phyloP scores from a whole-genome alignment of 2,329 filamentous ascomycete genomes.

The Pezicula radicicola region DNA sequence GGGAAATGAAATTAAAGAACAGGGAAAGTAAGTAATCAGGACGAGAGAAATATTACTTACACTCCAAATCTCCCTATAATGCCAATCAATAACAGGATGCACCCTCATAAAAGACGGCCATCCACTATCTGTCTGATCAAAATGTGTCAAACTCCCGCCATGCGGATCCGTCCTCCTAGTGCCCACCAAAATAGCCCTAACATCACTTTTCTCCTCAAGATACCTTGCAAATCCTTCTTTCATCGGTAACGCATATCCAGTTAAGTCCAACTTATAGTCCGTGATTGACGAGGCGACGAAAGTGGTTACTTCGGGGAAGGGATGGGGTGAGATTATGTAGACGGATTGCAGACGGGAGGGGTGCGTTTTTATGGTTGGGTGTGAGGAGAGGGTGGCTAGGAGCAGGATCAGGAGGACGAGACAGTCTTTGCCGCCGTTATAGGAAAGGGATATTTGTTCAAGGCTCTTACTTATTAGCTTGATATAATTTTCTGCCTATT shows the following conservation, averaged over 20 bases:
- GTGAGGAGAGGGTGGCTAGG: slow-evolving; percentile 35
- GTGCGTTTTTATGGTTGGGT: slow-evolving; percentile 20
- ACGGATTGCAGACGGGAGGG: slow-evolving; percentile 65
- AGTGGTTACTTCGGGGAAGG: slow-evolving; percentile 80
- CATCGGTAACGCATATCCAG: slow-evolving; percentile 76
- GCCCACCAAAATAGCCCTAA: slow-evolving; percentile 82
- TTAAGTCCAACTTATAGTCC: slow-evolving; percentile 72
- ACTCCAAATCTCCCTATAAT: slow-evolving; percentile 91
- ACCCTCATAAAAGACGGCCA: slow-evolving; percentile 94
- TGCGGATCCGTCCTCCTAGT: slow-evolving; percentile 92
- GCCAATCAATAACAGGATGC: slow-evolving; percentile 97
- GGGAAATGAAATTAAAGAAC: neutral
- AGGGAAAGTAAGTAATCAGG: neutral
- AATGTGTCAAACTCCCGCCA: slow-evolving; percentile 72
- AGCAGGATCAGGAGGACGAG: slow-evolving; percentile 88
- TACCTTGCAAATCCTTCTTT: slow-evolving; percentile 78
- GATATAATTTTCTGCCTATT: neutral
- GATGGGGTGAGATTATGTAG: slow-evolving; percentile 82
- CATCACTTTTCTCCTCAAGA: slow-evolving; percentile 56
- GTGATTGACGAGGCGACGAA: slow-evolving; percentile 70
- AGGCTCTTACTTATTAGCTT: slow-evolving; percentile 46
- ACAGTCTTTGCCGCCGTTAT: slow-evolving; percentile 98
- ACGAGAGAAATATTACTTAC: slow-evolving; percentile 50
- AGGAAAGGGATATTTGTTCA: slow-evolving; percentile 81
- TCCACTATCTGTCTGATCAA: slow-evolving; percentile 81